Percentiles rank a stretch among this genome's conserved stretches.
Evolutionary conservation across 176 grass and related monocot species (phyloP).

Genomic region (Dendrocalamus sinicus): DNA sequence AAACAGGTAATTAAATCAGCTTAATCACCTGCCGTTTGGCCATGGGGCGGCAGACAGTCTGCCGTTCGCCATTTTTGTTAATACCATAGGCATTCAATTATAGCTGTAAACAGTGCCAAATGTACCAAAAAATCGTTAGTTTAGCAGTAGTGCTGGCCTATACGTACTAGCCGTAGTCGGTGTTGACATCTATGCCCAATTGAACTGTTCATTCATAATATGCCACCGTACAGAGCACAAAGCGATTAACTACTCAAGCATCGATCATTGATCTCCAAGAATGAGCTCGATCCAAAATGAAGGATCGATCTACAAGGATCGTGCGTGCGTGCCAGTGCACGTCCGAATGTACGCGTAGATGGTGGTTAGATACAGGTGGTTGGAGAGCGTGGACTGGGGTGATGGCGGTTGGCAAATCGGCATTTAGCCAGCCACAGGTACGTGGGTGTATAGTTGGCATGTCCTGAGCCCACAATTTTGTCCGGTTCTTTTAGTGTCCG

Average conservation of each 20-base stretch:
- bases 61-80: too few species aligned
- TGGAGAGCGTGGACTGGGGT: not conserved
- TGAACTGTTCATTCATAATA: not conserved
- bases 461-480: too few species aligned
- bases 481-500: too few species aligned
- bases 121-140: too few species aligned
- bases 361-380: not conserved
- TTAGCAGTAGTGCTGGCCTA: too few species aligned
- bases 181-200: not conserved
- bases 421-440: not conserved
- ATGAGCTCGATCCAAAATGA: not conserved
- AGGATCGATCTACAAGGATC: not conserved
- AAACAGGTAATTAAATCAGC: too few species aligned
- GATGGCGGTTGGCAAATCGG: not conserved
- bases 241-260: not conserved
- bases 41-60: too few species aligned
- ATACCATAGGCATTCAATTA: too few species aligned
- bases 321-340: not conserved
- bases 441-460: too few species aligned
- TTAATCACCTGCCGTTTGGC: too few species aligned
- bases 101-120: too few species aligned
- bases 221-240: not conserved
- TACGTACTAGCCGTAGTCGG: not conserved
- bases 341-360: constrained; percentile 5
- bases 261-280: not conserved